Base-by-base conservation (phyloP, 768 basidiomycete species). In the Rossbeevera mucosa region DNA sequence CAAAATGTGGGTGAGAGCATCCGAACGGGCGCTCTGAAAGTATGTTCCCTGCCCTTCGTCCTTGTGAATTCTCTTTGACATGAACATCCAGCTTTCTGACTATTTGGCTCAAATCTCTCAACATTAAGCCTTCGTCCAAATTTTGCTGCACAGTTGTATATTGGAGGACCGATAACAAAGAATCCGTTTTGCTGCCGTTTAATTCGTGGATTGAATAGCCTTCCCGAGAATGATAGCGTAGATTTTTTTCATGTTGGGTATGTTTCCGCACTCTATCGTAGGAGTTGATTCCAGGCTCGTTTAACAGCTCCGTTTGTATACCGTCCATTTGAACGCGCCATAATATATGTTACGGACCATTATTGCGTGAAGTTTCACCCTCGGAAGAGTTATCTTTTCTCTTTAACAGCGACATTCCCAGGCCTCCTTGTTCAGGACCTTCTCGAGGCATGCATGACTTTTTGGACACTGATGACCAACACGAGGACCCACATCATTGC, bases 1-100 rank as follows among this genome's bases (percentile, higher is more conserved):
- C 91, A 93, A 74, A 89, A 86, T 59, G 76, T 86, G 14, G 86
- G 82, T 1, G 91, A 93, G 60, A 88, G 75, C 51, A 82, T 95
- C 47, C 72, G 93, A 58, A 72, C 77, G 6, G 88, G 90, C 1
- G 93, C 91, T 14, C 70, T 95, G 58, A 94, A 91, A 81, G 88
- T 91, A 48, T 50, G 79, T 71, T 2, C 30, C 26, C 14, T 33
- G 28, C 58, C 52, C 28, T 44, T 20, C 26, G 1, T 7, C 6
- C 13, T 24, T 29, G 25, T 12, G 41, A 18, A n/a, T 5, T 14
- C 36, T 28, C 7, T 41, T 41, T 61, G 29, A 60, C 47, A 13
- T 13, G 26, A 25, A 13, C 12, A 53, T n/a, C 24, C 51, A 81
- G 80, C 72, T 84, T 28, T 82, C 82, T 21, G 82, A 83, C 62